A percentile compares a stretch with the other conserved stretches of the same genome.
phyloP scores from a whole-genome alignment of 306 rosid genomes.

The Coriaria nepalensis region DNA sequence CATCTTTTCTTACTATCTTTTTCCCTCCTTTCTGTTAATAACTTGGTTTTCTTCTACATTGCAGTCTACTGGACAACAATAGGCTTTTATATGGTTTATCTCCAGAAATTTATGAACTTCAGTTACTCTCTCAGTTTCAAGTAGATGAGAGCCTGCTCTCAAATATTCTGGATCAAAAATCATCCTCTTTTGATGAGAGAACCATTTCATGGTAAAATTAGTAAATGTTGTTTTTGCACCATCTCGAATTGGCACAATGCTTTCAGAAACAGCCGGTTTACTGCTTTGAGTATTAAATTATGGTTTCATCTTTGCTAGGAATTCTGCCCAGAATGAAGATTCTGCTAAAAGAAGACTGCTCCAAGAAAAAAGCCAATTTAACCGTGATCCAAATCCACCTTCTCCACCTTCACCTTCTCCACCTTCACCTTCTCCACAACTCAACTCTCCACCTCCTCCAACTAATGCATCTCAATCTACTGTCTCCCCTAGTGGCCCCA shows the following conservation, averaged over 20 bases:
- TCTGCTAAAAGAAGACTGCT: slow-evolving; percentile 22
- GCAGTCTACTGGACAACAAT: slow-evolving; percentile 81
- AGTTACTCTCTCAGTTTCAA: slow-evolving; percentile 60
- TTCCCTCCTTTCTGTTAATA: slow-evolving; percentile 1
- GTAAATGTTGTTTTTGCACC: slow-evolving; percentile 6
- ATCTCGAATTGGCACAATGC: too few species aligned
- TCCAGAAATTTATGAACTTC: slow-evolving; percentile 44
- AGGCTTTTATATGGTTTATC: slow-evolving; percentile 42
- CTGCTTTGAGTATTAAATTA: slow-evolving; percentile 1
- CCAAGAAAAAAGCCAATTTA: neutral
- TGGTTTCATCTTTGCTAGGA: slow-evolving; percentile 28
- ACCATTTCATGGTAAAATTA: slow-evolving; percentile 26
- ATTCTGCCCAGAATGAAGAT: slow-evolving; percentile 14
- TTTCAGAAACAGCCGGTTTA: neutral
- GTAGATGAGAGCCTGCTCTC: slow-evolving; percentile 46
- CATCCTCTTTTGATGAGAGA: slow-evolving; percentile 27
- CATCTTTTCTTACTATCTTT: neutral
- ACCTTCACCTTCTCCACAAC: neutral
- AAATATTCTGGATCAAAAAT: slow-evolving; percentile 15
- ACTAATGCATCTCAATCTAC: neutral
- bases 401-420: neutral
- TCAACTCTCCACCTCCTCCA: neutral
- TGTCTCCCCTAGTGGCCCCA: neutral
- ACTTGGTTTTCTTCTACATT: slow-evolving; percentile 15
- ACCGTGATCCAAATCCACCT: too few species aligned